Evolutionary conservation across 2,329 filamentous ascomycete genomes (phyloP), one percentile per base, ranked within the genome.

Genomic region (Paraconiothyrium sp.): DNA sequence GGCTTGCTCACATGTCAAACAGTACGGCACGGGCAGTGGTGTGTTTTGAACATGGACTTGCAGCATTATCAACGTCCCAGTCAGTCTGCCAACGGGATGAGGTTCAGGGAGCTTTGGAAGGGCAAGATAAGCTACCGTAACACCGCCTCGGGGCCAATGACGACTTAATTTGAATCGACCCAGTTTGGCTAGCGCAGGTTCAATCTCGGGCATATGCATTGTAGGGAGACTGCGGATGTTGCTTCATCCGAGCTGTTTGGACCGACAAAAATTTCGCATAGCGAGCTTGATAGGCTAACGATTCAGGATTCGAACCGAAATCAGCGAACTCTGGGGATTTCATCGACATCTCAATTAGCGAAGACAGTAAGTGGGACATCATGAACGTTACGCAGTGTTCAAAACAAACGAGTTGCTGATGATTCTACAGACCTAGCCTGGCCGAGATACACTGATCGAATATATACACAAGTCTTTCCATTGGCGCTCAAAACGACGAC

Each of bases 381-480:
- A 1, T 20, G 6, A 22, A 22, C 6, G 9, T 8, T 48, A 24
- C 24, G 14, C 46, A 13, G 9, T 32, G 46, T 32, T 27, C 24
- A 30, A 49, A 49, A 48, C 43, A 60, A 60, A 57, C 30, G 48
- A 60, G 34, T 48, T 51, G 54, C 41, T 55, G 57, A 69, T 63
- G 65, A 66, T 73, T 71, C 67, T 71, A 73, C 65, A 68, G 61
- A 64, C 59, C 64, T 62, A 59, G 11, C 55, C 61, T 65, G 65
- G 58, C 57, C 60, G 62, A 60, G 54, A 60, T 61, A 64, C 46
- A 67, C 57, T 63, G 61, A 65, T 65, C 60, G 46, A 59, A 67
- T 74, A 74, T 73, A 67, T 73, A 74, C 71, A 74, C 60, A 62
- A 63, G 62, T 59, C 61, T 66, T 61, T 63, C 57, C 34, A 10